Evolutionary conservation across 1,284 basidiomycete genomes (phyloP).

Genomic region (Ceratorhiza oryzae-sativae): DNA sequence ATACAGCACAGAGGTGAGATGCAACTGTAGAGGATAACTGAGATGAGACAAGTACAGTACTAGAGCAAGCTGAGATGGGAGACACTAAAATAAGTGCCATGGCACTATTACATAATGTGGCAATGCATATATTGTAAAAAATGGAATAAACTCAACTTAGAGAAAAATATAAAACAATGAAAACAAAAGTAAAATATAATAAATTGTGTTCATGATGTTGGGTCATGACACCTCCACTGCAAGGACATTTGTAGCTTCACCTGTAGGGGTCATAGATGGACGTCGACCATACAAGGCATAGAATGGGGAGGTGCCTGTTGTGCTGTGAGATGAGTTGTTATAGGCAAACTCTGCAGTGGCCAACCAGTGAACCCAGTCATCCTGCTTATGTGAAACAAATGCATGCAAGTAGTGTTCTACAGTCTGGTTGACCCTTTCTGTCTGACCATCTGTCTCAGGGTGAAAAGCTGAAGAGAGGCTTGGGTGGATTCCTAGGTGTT

Average conservation of each 20-base stretch:
- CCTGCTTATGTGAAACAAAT: slow-evolving; percentile 41
- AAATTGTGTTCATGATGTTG: too few relatives aligned
- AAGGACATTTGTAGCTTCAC: background rate
- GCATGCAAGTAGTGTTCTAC: slow-evolving; percentile 45
- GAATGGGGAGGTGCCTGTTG: slow-evolving; percentile 46
- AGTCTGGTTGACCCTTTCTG: slow-evolving; percentile 48
- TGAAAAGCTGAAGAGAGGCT: slow-evolving; percentile 47
- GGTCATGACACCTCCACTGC: too few relatives aligned
- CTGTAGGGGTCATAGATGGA: background rate
- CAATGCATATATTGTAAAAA: too few relatives aligned
- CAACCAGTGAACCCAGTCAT: slow-evolving; percentile 43
- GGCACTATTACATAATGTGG: too few relatives aligned
- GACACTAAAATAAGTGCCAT: too few relatives aligned
- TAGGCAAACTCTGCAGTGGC: slow-evolving; percentile 43
- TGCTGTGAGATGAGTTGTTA: slow-evolving; percentile 35
- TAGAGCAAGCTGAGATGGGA: too few relatives aligned
- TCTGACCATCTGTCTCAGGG: slow-evolving; percentile 50
- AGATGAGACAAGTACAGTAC: too few relatives aligned
- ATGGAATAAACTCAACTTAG: too few relatives aligned
- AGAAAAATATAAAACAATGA: too few relatives aligned
- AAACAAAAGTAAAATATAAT: too few relatives aligned
- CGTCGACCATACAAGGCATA: background rate
- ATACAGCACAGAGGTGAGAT: too few relatives aligned
- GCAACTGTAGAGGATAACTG: too few relatives aligned
- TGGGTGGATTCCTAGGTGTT: slow-evolving; percentile 37